phyloP scores from a whole-genome alignment of 306 rosid species.

The Inga oerstediana region DNA sequence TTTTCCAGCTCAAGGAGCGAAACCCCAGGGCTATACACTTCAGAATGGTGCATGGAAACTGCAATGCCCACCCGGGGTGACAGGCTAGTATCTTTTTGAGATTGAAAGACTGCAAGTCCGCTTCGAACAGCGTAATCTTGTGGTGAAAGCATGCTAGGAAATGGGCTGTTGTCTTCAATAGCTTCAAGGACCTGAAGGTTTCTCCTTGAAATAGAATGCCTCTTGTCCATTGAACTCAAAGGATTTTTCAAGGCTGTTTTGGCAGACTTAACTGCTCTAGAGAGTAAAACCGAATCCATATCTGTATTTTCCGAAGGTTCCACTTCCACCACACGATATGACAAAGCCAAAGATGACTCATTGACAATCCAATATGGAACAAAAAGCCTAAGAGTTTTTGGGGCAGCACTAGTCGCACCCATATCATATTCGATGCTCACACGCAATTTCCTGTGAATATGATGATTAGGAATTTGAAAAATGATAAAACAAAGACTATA shows the following conservation, averaged over 20 bases:
- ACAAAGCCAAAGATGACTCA: conserved; percentile 74
- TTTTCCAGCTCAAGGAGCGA: conserved; percentile 92
- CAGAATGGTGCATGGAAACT: conserved; percentile 69
- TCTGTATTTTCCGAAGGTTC: conserved; percentile 79
- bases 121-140: conserved; percentile 75
- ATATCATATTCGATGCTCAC: conserved; percentile 89
- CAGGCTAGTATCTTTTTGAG: conserved; percentile 72
- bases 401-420: conserved; percentile 92
- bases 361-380: conserved; percentile 96
- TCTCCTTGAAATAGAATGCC: conserved; percentile 60
- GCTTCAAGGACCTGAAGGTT: conserved; percentile 79
- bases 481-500: conserved; percentile 19
- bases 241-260: conserved; percentile 73
- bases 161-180: conserved; percentile 82
- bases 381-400: conserved; percentile 81
- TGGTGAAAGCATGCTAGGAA: conserved; percentile 96
- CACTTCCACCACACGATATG: conserved; percentile 89
- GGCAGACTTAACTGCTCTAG: conserved; percentile 84
- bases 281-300: conserved; percentile 56
- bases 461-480: conserved; percentile 24
- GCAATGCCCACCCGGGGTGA: conserved; percentile 92
- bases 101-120: conserved; percentile 65
- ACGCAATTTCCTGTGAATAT: conserved; percentile 77
- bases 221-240: conserved; percentile 72
- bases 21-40: conserved; percentile 78